Evolutionary conservation across 495 filamentous ascomycete species (phyloP).

Genomic region (Acidiella bohemica): DNA sequence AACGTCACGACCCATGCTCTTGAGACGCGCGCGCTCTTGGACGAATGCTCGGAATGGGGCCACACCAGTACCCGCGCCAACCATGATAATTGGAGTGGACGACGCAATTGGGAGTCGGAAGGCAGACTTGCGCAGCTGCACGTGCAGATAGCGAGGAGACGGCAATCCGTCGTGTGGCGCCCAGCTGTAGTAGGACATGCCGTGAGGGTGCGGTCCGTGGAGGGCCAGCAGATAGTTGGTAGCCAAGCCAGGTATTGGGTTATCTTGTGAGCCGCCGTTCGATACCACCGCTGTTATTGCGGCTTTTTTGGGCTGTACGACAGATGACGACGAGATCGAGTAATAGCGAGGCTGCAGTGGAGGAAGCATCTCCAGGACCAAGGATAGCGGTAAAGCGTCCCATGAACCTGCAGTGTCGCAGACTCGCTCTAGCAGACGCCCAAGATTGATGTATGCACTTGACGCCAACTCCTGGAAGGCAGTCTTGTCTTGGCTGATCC

Average conservation of each 20-base stretch:
- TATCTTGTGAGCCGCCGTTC: constrained; percentile 19
- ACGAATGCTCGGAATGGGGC: constrained; percentile 39
- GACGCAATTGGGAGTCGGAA: constrained; percentile 33
- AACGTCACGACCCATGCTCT: constrained; percentile 29
- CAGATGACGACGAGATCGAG: constrained; percentile 40
- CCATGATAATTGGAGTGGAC: constrained; percentile 32
- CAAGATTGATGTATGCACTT: too few relatives aligned
- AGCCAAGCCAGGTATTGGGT: constrained; percentile 33
- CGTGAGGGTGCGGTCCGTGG: too few relatives aligned
- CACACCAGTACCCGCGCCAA: constrained; percentile 37
- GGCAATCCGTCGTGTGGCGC: too few relatives aligned
- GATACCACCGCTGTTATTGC: constrained; percentile 35
- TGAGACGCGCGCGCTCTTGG: constrained; percentile 31
- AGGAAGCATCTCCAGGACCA: constrained; percentile 34
- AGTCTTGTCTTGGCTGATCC: constrained; percentile 29
- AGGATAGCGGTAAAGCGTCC: constrained; percentile 33
- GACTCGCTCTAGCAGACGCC: constrained; percentile 28
- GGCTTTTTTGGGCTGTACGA: constrained; percentile 32
- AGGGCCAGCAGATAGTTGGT: constrained; percentile 37
- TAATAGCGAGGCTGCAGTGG: constrained; percentile 38
- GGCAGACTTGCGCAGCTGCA: constrained; percentile 33
- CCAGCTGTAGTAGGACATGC: too few relatives aligned
- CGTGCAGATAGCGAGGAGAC: too few relatives aligned
- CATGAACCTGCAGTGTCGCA: constrained; percentile 18
- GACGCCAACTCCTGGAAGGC: too few relatives aligned